These are phyloP conservation scores for Onygenales sp. DNA, from an alignment of 2,329 filamentous ascomycete species.

Conservation along the genomic window DNA sequence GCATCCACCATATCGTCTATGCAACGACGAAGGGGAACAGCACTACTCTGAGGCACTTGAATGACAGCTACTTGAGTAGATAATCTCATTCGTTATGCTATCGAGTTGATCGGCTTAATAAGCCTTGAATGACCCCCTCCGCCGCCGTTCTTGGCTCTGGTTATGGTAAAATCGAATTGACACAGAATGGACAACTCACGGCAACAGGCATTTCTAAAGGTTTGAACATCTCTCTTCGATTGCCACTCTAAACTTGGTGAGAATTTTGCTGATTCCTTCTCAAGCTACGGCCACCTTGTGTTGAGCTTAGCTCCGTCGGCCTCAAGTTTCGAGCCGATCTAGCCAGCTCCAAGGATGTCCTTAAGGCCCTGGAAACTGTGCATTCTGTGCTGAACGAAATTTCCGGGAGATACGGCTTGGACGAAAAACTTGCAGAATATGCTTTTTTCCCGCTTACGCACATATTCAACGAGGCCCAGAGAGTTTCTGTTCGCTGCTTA, in stretches of 20 bases:
- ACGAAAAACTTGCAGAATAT: conserved; percentile 84
- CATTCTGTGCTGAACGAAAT: conserved; percentile 31
- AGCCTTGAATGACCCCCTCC: no score
- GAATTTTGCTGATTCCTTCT: conserved; percentile 13
- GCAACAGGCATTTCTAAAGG: conserved; percentile 33
- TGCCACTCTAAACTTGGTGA: background rate
- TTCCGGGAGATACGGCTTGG: conserved; percentile 41
- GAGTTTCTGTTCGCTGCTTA: conserved; percentile 56
- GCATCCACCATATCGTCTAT: no score
- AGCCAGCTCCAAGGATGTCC: conserved; percentile 37
- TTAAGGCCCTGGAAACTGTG: conserved; percentile 38
- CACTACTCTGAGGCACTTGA: no score
- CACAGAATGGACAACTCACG: conserved; percentile 20
- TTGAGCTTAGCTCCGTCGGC: conserved; percentile 47
- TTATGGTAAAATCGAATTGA: no score
- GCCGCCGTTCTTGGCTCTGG: no score
- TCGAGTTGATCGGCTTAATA: no score
- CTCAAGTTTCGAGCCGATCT: conserved; percentile 41
- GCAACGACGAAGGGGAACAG: no score
- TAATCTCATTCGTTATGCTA: no score
- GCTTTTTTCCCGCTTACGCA: conserved; percentile 87
- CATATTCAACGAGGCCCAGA: conserved; percentile 66
- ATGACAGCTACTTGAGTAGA: no score
- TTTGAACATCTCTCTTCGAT: conserved; percentile 10
- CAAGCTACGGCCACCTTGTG: conserved; percentile 49